phyloP scores from a whole-genome alignment of 2,329 filamentous ascomycete species.

The Elsinoe fawcettii region DNA sequence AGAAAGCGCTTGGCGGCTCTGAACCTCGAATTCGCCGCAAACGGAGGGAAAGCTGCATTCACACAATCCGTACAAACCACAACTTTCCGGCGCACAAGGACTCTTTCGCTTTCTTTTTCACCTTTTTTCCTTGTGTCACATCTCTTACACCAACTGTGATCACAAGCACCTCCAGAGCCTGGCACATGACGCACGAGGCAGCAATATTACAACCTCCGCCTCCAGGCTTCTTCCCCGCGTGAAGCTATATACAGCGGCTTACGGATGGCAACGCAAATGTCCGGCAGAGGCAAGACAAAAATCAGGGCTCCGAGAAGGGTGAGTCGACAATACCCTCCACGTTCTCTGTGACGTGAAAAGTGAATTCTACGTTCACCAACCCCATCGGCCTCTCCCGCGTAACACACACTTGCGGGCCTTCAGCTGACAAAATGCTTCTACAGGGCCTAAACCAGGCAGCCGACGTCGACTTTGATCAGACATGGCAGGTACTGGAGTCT shows the following conservation, averaged over 20 bases:
- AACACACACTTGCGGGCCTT: not conserved
- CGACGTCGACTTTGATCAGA: constrained; percentile 71
- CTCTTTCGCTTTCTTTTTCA: not conserved
- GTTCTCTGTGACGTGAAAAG: not conserved
- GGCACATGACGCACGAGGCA: constrained; percentile 12
- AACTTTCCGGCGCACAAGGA: not conserved
- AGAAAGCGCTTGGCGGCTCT: constrained; percentile 1
- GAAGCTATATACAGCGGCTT: not conserved
- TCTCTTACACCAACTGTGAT: not conserved
- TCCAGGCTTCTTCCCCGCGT: constrained; percentile 7
- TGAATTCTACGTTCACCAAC: not conserved
- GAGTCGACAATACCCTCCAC: constrained; percentile 32
- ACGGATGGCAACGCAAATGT: constrained; percentile 36
- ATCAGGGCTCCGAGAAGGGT: constrained; percentile 62
- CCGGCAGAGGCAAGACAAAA: constrained; percentile 51
- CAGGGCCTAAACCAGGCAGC: constrained; percentile 53
- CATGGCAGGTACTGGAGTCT: constrained; percentile 68
- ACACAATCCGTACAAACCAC: not conserved
- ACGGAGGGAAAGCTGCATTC: constrained; percentile 11
- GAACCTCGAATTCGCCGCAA: constrained; percentile 16
- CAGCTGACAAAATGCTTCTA: constrained; percentile 4
- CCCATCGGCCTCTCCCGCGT: not conserved
- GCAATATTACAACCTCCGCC: constrained; percentile 14
- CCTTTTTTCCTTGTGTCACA: not conserved
- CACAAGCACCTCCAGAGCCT: not conserved